phyloP scores from a whole-genome alignment of 1,284 basidiomycete species.

The Rhodofomes roseus region DNA sequence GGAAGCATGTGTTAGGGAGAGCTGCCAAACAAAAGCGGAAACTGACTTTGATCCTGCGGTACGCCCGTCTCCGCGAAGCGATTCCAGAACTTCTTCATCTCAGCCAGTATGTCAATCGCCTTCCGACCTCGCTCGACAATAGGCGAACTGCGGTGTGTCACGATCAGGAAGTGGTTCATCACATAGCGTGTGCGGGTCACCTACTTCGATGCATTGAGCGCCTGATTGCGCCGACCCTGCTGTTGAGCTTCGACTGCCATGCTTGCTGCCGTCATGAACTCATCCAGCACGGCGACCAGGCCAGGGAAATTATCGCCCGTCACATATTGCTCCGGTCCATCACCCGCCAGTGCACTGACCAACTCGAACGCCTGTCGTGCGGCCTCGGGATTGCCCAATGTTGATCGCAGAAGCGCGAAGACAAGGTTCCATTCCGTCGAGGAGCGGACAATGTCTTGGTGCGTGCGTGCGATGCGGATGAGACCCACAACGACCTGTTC shows the following conservation, averaged over 20 bases:
- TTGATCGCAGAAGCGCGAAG: slow-evolving; percentile 86
- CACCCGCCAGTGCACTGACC: slow-evolving; percentile 57
- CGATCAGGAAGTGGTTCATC: not conserved
- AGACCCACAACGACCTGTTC: slow-evolving; percentile 91
- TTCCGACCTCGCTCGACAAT: slow-evolving; percentile 77
- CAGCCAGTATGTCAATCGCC: slow-evolving; percentile 79
- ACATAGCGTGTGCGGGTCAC: slow-evolving; percentile 1
- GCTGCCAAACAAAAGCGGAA: not conserved
- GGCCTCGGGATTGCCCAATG: slow-evolving; percentile 86
- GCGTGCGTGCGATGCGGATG: slow-evolving; percentile 72
- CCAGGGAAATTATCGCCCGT: slow-evolving; percentile 80
- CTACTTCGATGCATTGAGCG: slow-evolving; percentile 52
- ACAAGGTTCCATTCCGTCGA: slow-evolving; percentile 96
- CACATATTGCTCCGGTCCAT: slow-evolving; percentile 56
- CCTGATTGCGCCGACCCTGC: slow-evolving; percentile 48
- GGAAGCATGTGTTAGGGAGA: slow-evolving; percentile 11
- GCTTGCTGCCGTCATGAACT: slow-evolving; percentile 79
- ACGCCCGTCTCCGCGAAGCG: slow-evolving; percentile 49
- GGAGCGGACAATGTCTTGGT: slow-evolving; percentile 74
- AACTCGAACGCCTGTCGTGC: slow-evolving; percentile 82
- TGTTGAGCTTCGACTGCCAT: slow-evolving; percentile 55
- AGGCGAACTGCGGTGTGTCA: slow-evolving; percentile 51
- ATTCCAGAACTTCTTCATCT: slow-evolving; percentile 63
- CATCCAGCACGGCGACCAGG: slow-evolving; percentile 80
- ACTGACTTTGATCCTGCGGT: slow-evolving; percentile 46